Conservation (phyloP, 108 stramenopile genomes). For the Ochromonas danica region DNA sequence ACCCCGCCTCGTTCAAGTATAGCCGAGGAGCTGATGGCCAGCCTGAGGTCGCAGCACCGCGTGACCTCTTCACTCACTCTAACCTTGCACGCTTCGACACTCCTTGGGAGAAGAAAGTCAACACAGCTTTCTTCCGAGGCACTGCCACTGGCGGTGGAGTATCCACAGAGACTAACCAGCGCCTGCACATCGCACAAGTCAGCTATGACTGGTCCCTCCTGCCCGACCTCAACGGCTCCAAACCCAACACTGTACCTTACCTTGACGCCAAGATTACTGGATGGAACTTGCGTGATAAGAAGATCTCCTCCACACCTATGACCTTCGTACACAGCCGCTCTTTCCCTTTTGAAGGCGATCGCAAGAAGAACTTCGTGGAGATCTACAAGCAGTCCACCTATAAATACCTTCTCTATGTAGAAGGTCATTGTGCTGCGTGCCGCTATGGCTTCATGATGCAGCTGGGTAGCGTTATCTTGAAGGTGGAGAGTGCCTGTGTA, state of each 20-base stretch:
- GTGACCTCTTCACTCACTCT: conserved; percentile 94
- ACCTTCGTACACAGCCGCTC: conserved; percentile 58
- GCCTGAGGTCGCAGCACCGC: conserved; percentile 67
- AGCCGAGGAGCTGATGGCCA: conserved; percentile 62
- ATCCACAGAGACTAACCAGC: conserved; percentile 91
- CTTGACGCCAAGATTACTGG: conserved; percentile 94
- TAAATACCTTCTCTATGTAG: conserved; percentile 90
- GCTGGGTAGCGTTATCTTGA: conserved; percentile 92
- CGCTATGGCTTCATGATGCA: conserved; percentile 99
- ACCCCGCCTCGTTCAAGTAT: not conserved
- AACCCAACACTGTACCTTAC: conserved; percentile 68
- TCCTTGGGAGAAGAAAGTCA: conserved; percentile 82
- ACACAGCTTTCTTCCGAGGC: conserved; percentile 96
- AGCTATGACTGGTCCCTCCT: conserved; percentile 72
- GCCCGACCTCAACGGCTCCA: conserved; percentile 63
- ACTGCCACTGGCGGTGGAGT: conserved; percentile 97
- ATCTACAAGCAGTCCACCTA: conserved; percentile 97
- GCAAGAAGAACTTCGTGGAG: conserved; percentile 82
- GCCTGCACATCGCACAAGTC: conserved; percentile 68
- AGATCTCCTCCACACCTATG: conserved; percentile 77
- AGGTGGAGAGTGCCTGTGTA: conserved; percentile 72
- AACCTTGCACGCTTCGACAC: conserved; percentile 94
- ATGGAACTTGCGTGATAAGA: conserved; percentile 96
- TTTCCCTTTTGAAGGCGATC: conserved; percentile 75
- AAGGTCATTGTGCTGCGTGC: conserved; percentile 99